phyloP scores from a whole-genome alignment of 169 alveolate species.

The Plasmodium adleri region DNA sequence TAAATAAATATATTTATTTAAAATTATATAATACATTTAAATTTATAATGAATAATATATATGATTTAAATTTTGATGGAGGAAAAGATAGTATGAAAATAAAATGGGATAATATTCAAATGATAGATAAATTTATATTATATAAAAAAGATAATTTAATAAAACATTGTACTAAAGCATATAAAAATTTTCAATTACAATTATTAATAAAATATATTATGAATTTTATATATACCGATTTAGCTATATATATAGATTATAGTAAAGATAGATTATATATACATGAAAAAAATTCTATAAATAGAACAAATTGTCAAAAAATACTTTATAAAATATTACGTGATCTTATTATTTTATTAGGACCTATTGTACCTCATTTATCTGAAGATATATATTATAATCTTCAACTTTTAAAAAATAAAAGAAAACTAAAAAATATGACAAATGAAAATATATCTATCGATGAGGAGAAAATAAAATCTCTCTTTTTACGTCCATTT shows the following conservation, averaged over 20 bases:
- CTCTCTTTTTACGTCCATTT: conserved; percentile 44
- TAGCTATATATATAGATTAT: conserved; percentile 66
- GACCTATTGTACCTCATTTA: conserved; percentile 66
- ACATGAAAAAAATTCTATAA: conserved; percentile 45
- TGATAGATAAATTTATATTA: conserved; percentile 55
- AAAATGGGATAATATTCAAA: conserved; percentile 19
- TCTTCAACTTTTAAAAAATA: conserved; percentile 4
- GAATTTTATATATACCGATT: conserved; percentile 49
- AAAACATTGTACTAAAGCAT: conserved; percentile 18
- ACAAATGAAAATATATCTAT: no score
- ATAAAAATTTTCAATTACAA: conserved; percentile 42
- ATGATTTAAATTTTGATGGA: conserved; percentile 23
- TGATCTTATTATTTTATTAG: conserved; percentile 31
- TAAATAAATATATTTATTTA: conserved; percentile 50
- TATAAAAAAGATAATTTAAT: conserved; percentile 39
- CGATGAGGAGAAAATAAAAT: background rate
- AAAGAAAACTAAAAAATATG: background rate
- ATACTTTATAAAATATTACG: conserved; percentile 20
- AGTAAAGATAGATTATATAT: conserved; percentile 71
- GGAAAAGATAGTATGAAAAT: conserved; percentile 4
- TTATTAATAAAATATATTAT: conserved; percentile 38
- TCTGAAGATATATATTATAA: conserved; percentile 61
- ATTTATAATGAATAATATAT: conserved; percentile 53
- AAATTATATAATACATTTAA: conserved; percentile 67
- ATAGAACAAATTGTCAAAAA: conserved; percentile 62